Conservation (phyloP, 2,329 filamentous ascomycete genomes). For the Simplicillium sp. region DNA sequence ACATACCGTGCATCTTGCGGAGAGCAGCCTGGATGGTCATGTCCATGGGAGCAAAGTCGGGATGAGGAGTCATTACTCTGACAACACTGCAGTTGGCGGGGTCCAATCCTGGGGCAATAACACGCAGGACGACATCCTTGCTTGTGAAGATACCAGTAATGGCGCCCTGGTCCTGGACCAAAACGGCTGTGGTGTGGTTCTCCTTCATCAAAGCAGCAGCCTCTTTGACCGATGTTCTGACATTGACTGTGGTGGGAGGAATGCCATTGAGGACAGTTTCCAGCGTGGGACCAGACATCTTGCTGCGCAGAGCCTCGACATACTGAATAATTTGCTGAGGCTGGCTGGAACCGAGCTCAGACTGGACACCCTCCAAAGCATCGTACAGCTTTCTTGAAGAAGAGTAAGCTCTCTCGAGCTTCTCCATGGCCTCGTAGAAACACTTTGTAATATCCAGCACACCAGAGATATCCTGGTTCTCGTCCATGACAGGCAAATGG, state of each 20-base stretch:
- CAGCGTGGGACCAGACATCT: conserved; percentile 96
- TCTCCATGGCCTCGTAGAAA: conserved; percentile 99
- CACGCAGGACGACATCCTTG: conserved; percentile 95
- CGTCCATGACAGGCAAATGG: conserved; percentile 97
- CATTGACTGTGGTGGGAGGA: conserved; percentile 89
- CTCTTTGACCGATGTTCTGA: conserved; percentile 92
- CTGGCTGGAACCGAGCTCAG: conserved; percentile 88
- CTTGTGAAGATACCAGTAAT: conserved; percentile 99
- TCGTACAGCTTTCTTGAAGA: conserved; percentile 98
- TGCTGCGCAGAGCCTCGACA: conserved; percentile 85
- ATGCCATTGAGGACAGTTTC: conserved; percentile 89
- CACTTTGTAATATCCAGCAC: conserved; percentile 98
- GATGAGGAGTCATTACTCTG: conserved; percentile 97
- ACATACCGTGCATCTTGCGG: conserved; percentile 95
- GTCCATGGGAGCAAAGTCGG: conserved; percentile 95
- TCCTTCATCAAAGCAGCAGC: conserved; percentile 96
- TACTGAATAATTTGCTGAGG: conserved; percentile 99
- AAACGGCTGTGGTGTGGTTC: conserved; percentile 91
- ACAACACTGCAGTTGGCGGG: conserved; percentile 94
- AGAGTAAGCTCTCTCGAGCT: conserved; percentile 92
- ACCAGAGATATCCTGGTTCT: conserved; percentile 98
- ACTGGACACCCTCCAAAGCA: conserved; percentile 94
- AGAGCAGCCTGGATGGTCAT: conserved; percentile 98
- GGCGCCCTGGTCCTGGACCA: conserved; percentile 92
- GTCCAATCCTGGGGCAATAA: conserved; percentile 93